Base-by-base conservation (phyloP, 1,139 yeast genomes). In the Suhomyces guaymorum region DNA sequence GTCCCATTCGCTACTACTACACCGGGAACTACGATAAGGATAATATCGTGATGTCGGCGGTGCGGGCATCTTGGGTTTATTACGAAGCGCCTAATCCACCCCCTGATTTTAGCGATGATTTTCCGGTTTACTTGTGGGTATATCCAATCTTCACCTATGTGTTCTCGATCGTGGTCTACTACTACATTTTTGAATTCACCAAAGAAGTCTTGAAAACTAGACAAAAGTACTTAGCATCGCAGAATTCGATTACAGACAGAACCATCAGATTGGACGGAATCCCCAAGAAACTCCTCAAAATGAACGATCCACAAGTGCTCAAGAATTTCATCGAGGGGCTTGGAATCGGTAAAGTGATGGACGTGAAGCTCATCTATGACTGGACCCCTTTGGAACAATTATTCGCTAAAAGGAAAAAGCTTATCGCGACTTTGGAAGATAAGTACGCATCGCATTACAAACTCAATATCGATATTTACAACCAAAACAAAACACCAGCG, bases 301-400 rank as follows among this genome's bases (percentile, higher is more conserved):
- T 66, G 35, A 59, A 62, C 15, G 67, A 66, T 27, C 70, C 72
- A 1, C 42, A 41, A 10, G 56, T 60, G 7, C 59, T 80, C 35
- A 77, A 75, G 39, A 54, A 55, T 21, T 80, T 80, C 47, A 70
- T 80, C 31, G 84, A 80, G 52, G 78, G 73, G 31, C 57, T 80
- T 45, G 82, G 81, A 0, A 75, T 80, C 23, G 87, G 87, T 1
- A 71, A 66, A 41, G 85, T 80, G 5, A 66, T 64, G 31, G 75
- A 73, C 25, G 74, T 80, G 11, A 73, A 69, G 37, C 59, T 79
- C 39, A 73, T 78, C 14, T 75, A 75, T 41, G 80, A 80, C 48
- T 80, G 82, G 74, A 44, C 68, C 1, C 67, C 69, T 2, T 57
- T 80, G 18, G 72, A 69, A 30, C 44, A 49, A n/a, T 45, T 77